Evolutionary conservation across 2,329 filamentous ascomycete genomes (phyloP).

Genomic region (Mariannaea sp.): DNA sequence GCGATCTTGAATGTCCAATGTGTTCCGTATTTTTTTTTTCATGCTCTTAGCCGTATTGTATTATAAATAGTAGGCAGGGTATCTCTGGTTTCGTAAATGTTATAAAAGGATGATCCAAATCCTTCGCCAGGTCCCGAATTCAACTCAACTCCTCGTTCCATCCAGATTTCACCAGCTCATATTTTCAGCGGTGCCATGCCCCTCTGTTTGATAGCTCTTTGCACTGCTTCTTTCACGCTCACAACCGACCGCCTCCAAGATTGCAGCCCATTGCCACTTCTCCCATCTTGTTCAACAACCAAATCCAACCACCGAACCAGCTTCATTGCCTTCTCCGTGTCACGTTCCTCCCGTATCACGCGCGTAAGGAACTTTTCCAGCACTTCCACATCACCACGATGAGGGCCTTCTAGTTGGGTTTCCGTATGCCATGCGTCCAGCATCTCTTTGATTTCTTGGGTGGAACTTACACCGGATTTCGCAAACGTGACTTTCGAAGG

Average conservation of each 20-base stretch:
- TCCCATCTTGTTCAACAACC: slow-evolving; percentile 56
- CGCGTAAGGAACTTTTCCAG: slow-evolving; percentile 72
- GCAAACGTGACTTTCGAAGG: slow-evolving; percentile 56
- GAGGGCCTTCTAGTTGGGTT: slow-evolving; percentile 76
- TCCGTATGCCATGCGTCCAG: slow-evolving; percentile 76
- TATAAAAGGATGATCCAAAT: neutral
- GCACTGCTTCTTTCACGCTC: slow-evolving; percentile 55
- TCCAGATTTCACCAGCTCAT: slow-evolving; percentile 26
- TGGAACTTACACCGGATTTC: slow-evolving; percentile 47
- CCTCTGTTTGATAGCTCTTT: slow-evolving; percentile 58
- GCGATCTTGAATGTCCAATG: neutral
- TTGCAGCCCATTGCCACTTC: slow-evolving; percentile 43
- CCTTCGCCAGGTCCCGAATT: neutral
- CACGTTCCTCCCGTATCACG: slow-evolving; percentile 76
- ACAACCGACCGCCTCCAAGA: slow-evolving; percentile 54
- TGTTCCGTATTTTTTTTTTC: slow-evolving; percentile 8
- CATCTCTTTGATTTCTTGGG: slow-evolving; percentile 71
- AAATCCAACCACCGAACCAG: slow-evolving; percentile 71
- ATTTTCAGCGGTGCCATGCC: slow-evolving; percentile 62
- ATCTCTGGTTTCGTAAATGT: neutral
- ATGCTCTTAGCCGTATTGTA: slow-evolving; percentile 13
- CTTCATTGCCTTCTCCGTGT: slow-evolving; percentile 74
- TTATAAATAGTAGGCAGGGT: too few species aligned
- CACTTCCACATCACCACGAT: slow-evolving; percentile 75
- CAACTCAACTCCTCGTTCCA: neutral